phyloP scores from a whole-genome alignment of 306 rosid species.

The Sechiopsis laciniata region DNA sequence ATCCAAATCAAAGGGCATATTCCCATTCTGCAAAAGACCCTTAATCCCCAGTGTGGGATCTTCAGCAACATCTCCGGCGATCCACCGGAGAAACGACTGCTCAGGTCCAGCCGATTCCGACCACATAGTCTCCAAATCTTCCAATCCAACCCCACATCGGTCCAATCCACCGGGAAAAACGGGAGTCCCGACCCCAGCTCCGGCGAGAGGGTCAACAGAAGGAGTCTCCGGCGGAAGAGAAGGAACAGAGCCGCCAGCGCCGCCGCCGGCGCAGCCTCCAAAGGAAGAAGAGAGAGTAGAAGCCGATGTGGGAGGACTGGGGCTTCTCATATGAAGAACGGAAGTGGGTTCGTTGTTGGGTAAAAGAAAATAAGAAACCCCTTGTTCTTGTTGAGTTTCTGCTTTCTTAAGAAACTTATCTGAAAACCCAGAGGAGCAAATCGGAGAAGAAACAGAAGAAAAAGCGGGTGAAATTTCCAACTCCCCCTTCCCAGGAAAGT shows the following conservation, averaged over 20 bases:
- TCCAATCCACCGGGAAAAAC: conserved; percentile 3
- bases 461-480: conserved; percentile 19
- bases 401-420: conserved; percentile 14
- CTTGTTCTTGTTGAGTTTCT: conserved; percentile 9
- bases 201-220: conserved; percentile 18
- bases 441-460: conserved; percentile 22
- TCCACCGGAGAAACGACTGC: conserved; percentile 40
- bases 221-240: conserved; percentile 23
- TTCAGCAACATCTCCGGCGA: conserved; percentile 33
- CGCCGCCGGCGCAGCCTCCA: conserved; percentile 30
- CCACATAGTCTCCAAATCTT: conserved; percentile 39
- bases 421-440: conserved; percentile 23
- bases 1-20: conserved; percentile 27
- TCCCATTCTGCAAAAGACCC: conserved; percentile 29
- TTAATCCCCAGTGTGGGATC: conserved; percentile 32
- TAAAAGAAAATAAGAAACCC: conserved; percentile 1
- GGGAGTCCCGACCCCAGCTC: conserved; percentile 30
- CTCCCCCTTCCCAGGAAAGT: conserved; percentile 31
- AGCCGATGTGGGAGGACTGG: conserved; percentile 46
- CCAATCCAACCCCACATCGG: conserved; percentile 21
- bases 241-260: conserved; percentile 18
- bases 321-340: conserved; percentile 43
- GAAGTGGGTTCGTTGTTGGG: conserved; percentile 35
- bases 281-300: conserved; percentile 41
- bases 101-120: conserved; percentile 39